A percentile compares a stretch with the other conserved stretches of the same genome.
Conservation (phyloP, 192 early-diverging fungal species). For the Phlyctochytrium arcticum region DNA sequence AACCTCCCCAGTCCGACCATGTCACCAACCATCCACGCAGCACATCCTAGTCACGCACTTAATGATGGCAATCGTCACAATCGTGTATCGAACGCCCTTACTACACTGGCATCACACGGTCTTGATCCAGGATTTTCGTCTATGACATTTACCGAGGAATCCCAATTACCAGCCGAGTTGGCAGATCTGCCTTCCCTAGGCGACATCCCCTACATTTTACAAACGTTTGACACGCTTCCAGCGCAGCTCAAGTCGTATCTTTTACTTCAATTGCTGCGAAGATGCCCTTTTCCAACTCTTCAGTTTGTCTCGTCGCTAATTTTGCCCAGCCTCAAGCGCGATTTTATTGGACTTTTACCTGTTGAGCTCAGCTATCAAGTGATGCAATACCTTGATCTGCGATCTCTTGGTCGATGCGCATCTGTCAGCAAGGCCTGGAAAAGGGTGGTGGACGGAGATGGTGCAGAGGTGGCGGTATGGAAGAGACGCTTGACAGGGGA, state of each 20-base stretch:
- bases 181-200: conserved; percentile 19
- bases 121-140: not conserved
- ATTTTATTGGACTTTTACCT: conserved; percentile 68
- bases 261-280: conserved; percentile 81
- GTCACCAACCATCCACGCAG: conserved; percentile 32
- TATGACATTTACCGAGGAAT: not conserved
- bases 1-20: conserved; percentile 47
- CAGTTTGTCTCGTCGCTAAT: conserved; percentile 92
- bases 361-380: conserved; percentile 64
- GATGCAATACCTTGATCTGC: conserved; percentile 76
- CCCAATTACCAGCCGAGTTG: conserved; percentile 16
- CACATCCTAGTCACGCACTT: not conserved
- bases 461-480: conserved; percentile 52
- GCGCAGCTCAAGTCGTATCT: conserved; percentile 77
- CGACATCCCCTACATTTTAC: conserved; percentile 53
- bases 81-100: not conserved
- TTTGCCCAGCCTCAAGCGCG: conserved; percentile 83
- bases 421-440: conserved; percentile 81
- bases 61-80: not conserved
- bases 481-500: conserved; percentile 38
- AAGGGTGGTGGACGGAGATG: conserved; percentile 68
- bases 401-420: conserved; percentile 72
- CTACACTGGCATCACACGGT: not conserved
- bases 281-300: conserved; percentile 74
- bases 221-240: conserved; percentile 78